These are phyloP conservation scores for Ophiostoma sp. DNA, from an alignment of 2,329 filamentous ascomycete genomes.

Conservation along the genomic window DNA sequence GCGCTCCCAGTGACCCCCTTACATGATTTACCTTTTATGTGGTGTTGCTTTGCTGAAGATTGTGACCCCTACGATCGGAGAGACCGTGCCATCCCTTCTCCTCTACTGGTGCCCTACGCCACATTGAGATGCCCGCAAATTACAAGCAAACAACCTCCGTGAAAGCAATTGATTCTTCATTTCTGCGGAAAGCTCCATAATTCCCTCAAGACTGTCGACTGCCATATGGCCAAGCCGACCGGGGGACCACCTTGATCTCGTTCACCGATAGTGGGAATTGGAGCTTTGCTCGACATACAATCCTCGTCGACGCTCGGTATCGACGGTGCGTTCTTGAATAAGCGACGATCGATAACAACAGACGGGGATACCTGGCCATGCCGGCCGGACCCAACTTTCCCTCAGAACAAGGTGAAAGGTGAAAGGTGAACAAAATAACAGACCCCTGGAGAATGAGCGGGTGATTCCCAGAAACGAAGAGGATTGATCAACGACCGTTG, in stretches of 20 bases:
- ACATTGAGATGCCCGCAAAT: not conserved
- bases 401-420: not conserved
- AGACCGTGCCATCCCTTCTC: constrained; percentile 20
- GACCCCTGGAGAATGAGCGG: not conserved
- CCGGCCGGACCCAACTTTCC: not conserved
- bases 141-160: not conserved
- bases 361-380: not conserved
- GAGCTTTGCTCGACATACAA: not conserved
- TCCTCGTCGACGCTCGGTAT: not conserved
- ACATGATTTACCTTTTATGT: not conserved
- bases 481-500: not conserved
- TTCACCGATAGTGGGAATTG: not conserved
- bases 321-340: not conserved
- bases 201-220: not conserved
- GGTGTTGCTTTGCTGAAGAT: not conserved
- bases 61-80: not conserved
- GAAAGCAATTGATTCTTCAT: not conserved
- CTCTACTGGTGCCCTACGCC: not conserved
- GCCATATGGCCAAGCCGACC: not conserved
- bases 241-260: not conserved
- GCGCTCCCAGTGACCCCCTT: not conserved
- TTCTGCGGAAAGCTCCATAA: not conserved
- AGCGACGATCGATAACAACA: not conserved
- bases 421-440: not conserved
- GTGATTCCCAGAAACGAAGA: not conserved